phyloP scores from a whole-genome alignment of 495 filamentous ascomycete species.

The Terfezia boudieri region DNA sequence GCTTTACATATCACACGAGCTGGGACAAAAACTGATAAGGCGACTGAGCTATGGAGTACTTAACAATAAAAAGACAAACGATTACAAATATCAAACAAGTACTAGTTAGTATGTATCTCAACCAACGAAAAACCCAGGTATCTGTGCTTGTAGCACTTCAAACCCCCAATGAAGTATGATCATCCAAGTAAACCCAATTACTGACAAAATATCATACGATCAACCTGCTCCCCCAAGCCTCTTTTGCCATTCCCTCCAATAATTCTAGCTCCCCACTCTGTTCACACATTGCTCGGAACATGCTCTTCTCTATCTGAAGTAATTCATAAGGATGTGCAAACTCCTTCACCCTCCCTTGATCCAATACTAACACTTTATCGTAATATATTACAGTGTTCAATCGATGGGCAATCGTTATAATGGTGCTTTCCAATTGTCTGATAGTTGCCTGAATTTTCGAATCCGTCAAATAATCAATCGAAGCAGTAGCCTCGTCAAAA shows the following conservation, averaged over 20 bases:
- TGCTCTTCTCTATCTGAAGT: conserved; percentile 39
- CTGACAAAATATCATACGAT: too few species aligned
- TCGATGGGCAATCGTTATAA: conserved; percentile 95
- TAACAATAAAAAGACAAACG: too few species aligned
- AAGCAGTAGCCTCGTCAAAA: conserved; percentile 98
- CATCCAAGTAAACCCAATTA: too few species aligned
- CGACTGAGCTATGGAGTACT: too few species aligned
- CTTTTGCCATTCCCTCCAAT: conserved; percentile 53
- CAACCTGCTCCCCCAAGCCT: conserved; percentile 24
- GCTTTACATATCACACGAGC: too few species aligned
- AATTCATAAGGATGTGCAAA: conserved; percentile 71
- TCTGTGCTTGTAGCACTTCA: too few species aligned
- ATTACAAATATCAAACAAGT: too few species aligned
- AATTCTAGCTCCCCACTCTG: conserved; percentile 70
- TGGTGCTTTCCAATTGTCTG: conserved; percentile 72
- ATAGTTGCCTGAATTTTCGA: conserved; percentile 91
- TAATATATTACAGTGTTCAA: conserved; percentile 94
- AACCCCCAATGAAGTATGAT: too few species aligned
- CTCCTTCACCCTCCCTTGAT: conserved; percentile 72
- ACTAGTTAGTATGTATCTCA: too few species aligned
- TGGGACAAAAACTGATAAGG: too few species aligned
- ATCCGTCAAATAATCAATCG: conserved; percentile 93
- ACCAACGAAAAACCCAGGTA: too few species aligned
- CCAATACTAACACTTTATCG: conserved; percentile 92
- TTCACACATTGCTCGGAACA: conserved; percentile 84